Percentiles rank a stretch among this genome's conserved stretches.
Conservation (phyloP, 805 yeast species). For the Candida lessepsii region DNA sequence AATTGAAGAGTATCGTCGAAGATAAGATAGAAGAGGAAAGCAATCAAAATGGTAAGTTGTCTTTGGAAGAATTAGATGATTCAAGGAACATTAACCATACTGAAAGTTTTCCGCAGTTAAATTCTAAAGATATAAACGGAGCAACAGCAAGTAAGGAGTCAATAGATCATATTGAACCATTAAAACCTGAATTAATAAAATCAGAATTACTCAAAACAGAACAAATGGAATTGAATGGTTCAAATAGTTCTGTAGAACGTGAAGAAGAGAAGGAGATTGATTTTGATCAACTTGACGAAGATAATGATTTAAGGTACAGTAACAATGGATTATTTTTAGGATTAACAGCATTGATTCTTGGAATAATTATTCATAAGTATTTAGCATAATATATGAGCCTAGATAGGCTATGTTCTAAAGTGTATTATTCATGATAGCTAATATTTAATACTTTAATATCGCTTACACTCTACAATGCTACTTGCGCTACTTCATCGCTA, state of each 20-base stretch:
- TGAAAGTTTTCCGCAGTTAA: too few species aligned
- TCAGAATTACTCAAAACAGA: background rate
- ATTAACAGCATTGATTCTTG: constrained; percentile 8
- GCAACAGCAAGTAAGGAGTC: background rate
- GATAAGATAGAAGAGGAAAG: background rate
- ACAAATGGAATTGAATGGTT: background rate
- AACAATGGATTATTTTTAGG: constrained; percentile 9
- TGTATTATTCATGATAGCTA: too few species aligned
- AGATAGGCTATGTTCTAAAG: background rate
- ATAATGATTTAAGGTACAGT: constrained; percentile 11
- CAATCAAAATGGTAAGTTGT: constrained; percentile 1
- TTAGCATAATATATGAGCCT: constrained; percentile 8
- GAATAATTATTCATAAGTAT: constrained; percentile 11
- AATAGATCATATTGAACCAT: background rate
- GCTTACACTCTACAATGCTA: too few species aligned
- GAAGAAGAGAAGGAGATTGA: constrained; percentile 4
- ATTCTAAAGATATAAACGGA: background rate
- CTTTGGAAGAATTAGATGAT: constrained; percentile 6
- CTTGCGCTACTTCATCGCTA: too few species aligned
- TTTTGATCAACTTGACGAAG: constrained; percentile 9
- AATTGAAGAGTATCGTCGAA: background rate
- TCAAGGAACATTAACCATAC: background rate
- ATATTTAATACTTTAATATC: too few species aligned
- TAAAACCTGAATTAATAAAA: background rate
- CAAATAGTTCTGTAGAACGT: background rate